These are phyloP conservation scores for Rhodotorula sp. DNA, from an alignment of 1,284 basidiomycete species.

Conservation along the genomic window DNA sequence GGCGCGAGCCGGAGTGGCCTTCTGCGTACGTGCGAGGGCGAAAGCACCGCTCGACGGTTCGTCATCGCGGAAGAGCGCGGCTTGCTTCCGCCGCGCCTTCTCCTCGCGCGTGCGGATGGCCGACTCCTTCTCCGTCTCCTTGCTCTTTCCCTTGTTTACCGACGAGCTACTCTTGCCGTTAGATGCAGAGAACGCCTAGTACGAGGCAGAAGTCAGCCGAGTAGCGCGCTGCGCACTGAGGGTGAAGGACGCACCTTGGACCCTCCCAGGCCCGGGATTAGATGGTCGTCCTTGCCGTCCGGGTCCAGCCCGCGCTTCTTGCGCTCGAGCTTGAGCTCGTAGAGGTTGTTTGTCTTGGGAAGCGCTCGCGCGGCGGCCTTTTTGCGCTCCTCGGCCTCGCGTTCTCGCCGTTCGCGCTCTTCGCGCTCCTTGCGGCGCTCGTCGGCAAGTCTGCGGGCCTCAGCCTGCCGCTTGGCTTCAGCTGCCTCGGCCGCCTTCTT, in stretches of 20 bases:
- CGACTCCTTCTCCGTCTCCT: conserved; percentile 10
- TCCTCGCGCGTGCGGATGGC: conserved; percentile 26
- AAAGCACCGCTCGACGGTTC: conserved; percentile 35
- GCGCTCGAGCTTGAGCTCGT: conserved; percentile 35
- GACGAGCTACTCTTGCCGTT: neutral
- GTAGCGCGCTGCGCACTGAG: neutral
- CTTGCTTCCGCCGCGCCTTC: conserved; percentile 17
- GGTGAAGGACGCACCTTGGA: neutral
- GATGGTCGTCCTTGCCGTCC: conserved; percentile 38
- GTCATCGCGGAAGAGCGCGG: conserved; percentile 33
- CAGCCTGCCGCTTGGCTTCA: conserved; percentile 25
- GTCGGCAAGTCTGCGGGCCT: conserved; percentile 23
- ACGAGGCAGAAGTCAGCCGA: neutral
- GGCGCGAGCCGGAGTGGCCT: neutral
- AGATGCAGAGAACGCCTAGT: no score
- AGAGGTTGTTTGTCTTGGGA: conserved; percentile 39
- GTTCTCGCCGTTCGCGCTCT: conserved; percentile 17
- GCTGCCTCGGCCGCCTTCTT: conserved; percentile 23
- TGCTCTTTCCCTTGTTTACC: neutral
- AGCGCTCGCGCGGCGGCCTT: conserved; percentile 8
- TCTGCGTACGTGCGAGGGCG: conserved; percentile 25
- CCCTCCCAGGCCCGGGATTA: neutral
- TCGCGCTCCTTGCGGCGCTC: conserved; percentile 30
- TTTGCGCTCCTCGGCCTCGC: conserved; percentile 9
- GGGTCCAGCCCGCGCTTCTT: conserved; percentile 36